Base-by-base conservation (phyloP, 179 eudicot genomes). In the Spergularia azorica region DNA sequence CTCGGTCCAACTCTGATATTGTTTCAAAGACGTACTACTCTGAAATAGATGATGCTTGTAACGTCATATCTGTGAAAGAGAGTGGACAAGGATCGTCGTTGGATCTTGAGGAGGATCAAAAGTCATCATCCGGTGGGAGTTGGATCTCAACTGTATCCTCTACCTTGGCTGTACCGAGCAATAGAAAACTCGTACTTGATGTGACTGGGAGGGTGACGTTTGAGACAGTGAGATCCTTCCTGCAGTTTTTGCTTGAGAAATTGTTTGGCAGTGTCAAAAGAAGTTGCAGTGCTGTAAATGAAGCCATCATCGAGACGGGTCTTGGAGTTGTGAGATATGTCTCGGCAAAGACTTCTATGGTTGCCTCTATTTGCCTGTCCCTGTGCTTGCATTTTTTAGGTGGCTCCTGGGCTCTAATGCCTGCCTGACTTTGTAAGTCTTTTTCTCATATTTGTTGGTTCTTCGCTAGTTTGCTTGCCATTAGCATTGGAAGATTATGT, bases 191-290 rank as follows among this genome's bases (percentile, higher is more conserved):
- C 55, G 88, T 95, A 60, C 92, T 95, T 20, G 94, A 91, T 72
- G 74, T 95, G 72, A 89, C 97, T 1, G 93, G 97, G 74, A 83
- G 83, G 80, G 92, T 90, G 74, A 91, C 99, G 1, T 91, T 91
- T 11, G 94, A 85, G 79, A 86, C 89, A 0, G 89, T 93, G 46
- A 84, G 89, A 71, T 89, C 93, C 0, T 90, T 90, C 54, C 83
- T 95, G 2, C 89, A 90, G 52, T 85, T 91, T 72, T 79, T 91
- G 80, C 75, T 89, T 50, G 83, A 84, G 66, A 93, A 80, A 72
- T 20, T 87, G 71, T 73, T 80, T 13, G 84, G 84, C 21, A 71
- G 76, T 26, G 38, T 84, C 81, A 88, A 77, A 85, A 84, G 78
- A 74, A 84, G 89, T 67, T 80, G 75, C 26, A 67, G 77, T 72